Evolutionary conservation across 805 yeast genomes (phyloP), one percentile per base, ranked within the genome.

Genomic region (Zygotorulaspora danielsina): DNA sequence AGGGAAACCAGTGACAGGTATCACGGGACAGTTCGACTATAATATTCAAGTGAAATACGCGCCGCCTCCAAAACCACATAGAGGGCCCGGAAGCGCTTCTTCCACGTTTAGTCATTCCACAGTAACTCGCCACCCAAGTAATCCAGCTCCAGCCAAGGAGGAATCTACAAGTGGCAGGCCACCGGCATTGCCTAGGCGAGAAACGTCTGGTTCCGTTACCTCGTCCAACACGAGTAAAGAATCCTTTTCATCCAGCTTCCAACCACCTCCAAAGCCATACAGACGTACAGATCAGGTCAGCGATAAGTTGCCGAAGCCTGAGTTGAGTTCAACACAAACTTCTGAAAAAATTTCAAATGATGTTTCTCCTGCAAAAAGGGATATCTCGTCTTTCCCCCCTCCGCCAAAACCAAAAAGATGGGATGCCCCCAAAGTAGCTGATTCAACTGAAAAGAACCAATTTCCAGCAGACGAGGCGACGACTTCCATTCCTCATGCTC

Each of bases 21-120:
- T 70, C 29, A 54, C 70, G 3, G 71, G 71, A 0, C 15, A 44
- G 5, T 63, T 63, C 40, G 50, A 59, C 21, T 55, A 68, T 38
- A 45, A 63, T 9, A 65, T 69, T 5, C 50, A 58, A 9, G 47
- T 57, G 5, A 59, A 57, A 27, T 63, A 60, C 38, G 66, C 70
- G 3, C 73, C 75, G 13, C 45, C 45, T 19, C 57, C 69, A 55
- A 63, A 54, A 60, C 42, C 71, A 49, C 48, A 46, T 46, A 24
- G 55, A 51, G 34, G 32, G 39, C 34, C 4, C 10, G 31, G 18
- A 30, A 21, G 67, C 67, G 18, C 47, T 61, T 36, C 69, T 66
- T 21, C 38, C 20, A 19, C 6, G 12, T 17, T 11, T 10, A 17
- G 24, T n/a, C 24, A 42, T 9, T 18, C 36, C 9, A 32, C 18